These are phyloP conservation scores for Albifimbria verrucaria DNA, from an alignment of 2,329 filamentous ascomycete species.

Conservation along the genomic window DNA sequence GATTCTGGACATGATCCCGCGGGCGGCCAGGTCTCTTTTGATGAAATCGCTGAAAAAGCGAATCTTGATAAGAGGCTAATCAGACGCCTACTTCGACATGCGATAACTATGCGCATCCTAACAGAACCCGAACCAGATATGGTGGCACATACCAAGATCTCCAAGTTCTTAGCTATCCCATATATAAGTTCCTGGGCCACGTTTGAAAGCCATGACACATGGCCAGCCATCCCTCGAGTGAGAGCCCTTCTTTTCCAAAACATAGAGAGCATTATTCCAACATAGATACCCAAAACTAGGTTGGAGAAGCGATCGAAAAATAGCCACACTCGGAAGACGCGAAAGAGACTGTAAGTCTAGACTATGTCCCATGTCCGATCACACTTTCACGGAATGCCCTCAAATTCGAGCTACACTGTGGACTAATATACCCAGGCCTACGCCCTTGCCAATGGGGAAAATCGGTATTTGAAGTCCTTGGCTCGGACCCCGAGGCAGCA, in stretches of 20 bases:
- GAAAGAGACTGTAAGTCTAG: neutral
- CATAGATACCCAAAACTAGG: neutral
- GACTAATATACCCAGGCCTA: neutral
- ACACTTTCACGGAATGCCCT: neutral
- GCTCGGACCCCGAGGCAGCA: neutral
- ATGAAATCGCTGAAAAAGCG: neutral
- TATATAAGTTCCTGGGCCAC: constrained; percentile 1
- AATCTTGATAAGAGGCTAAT: constrained; percentile 1
- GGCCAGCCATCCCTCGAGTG: neutral
- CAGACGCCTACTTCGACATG: neutral
- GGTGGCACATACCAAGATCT: constrained; percentile 1
- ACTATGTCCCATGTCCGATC: neutral
- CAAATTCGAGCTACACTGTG: neutral
- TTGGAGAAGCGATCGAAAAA: neutral
- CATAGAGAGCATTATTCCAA: neutral
- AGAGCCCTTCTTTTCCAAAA: neutral
- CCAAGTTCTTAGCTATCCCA: neutral
- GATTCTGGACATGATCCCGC: neutral
- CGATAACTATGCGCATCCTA: neutral
- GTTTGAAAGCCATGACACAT: constrained; percentile 1
- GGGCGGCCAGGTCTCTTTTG: neutral
- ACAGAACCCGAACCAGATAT: neutral
- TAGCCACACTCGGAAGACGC: neutral
- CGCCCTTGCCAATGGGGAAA: neutral
- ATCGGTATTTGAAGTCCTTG: neutral